Evolutionary conservation across 768 basidiomycete genomes (phyloP), one percentile per base, ranked within the genome.

Genomic region (Tricholoma saponaceum): DNA sequence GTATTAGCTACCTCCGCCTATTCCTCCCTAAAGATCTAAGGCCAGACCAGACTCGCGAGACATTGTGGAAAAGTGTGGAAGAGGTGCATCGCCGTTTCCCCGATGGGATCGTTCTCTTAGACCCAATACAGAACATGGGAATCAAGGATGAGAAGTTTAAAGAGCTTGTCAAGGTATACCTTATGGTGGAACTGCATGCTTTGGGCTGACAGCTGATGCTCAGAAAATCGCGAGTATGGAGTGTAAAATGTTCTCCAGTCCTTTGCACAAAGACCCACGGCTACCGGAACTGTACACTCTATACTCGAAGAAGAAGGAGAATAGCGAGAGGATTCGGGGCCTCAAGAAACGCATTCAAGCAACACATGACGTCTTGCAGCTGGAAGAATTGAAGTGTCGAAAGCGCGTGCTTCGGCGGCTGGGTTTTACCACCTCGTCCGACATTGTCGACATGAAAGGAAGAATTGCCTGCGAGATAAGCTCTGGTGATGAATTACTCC

Each of bases 391-490:
- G 67, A 96, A 95, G 72, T 87, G 86, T 63, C 82, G 97, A 57
- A 98, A 98, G 72, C 91, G 96, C 20, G 95, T 97, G 0, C 80
- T 98, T 25, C 83, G 97, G 33, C 83, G 97, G 32, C 75, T 99
- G 5, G 95, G 89, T 0, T 98, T 98, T 77, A 95, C 94, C 2
- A 88, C 83, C 12, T 70, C 85, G 9, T 83, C 87, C 0, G 96
- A 98, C 70, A 97, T 98, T 57, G 93, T 98, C 18, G 97, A 98
- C 69, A 86, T 95, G 82, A 99, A 99, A 75, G 97, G 97, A 0
- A 81, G 97, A 35, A 96, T 99, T 1, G 97, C 97, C 14, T 99
- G 97, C 69, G 97, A 99, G 74, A 98, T 99, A 72, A 94, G 91
- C 68, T 88, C 95, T 2, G 97, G 97, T 5, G 97, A 99, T 67